Conservation (phyloP, 2,329 filamentous ascomycete species). For the Sarocladiaceae sp. region DNA sequence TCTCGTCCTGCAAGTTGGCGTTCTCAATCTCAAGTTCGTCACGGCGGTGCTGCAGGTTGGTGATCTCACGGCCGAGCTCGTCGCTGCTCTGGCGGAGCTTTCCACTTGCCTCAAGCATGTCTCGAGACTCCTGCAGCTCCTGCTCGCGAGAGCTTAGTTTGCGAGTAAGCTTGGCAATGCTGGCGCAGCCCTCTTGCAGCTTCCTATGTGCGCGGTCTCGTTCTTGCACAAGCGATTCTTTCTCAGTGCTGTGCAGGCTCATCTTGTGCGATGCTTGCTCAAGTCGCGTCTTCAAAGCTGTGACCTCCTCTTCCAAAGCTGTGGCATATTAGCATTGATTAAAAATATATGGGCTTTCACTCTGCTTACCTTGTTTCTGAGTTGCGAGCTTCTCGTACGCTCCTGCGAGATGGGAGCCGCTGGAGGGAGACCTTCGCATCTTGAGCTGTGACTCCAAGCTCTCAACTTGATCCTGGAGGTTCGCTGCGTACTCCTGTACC, state of each 20-base stretch:
- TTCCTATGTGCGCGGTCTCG: constrained; percentile 59
- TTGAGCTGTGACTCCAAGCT: constrained; percentile 43
- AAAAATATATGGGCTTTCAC: constrained; percentile 10
- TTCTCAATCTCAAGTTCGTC: constrained; percentile 34
- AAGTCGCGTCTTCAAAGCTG: constrained; percentile 53
- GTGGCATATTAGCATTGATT: constrained; percentile 12
- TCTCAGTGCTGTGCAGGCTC: constrained; percentile 56
- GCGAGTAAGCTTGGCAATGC: constrained; percentile 43
- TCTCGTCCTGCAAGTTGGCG: constrained; percentile 32
- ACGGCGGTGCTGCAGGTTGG: constrained; percentile 31
- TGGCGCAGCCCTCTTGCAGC: constrained; percentile 53
- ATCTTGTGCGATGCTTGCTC: constrained; percentile 57
- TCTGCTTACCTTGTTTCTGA: constrained; percentile 51
- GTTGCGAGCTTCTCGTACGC: constrained; percentile 31
- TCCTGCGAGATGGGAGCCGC: not conserved
- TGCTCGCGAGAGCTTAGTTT: constrained; percentile 35
- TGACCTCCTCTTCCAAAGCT: constrained; percentile 55
- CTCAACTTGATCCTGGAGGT: constrained; percentile 45
- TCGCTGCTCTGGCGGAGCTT: constrained; percentile 33
- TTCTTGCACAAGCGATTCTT: constrained; percentile 55
- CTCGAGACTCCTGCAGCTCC: constrained; percentile 35
- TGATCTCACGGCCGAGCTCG: constrained; percentile 33
- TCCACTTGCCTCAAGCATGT: constrained; percentile 33
- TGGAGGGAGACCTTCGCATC: constrained; percentile 1
- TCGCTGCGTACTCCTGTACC: constrained; percentile 47